Percentiles rank a stretch among this genome's conserved stretches.
These are phyloP conservation scores for Trichosporon ovoides DNA, from an alignment of 1,284 basidiomycete species.

Conservation along the genomic window DNA sequence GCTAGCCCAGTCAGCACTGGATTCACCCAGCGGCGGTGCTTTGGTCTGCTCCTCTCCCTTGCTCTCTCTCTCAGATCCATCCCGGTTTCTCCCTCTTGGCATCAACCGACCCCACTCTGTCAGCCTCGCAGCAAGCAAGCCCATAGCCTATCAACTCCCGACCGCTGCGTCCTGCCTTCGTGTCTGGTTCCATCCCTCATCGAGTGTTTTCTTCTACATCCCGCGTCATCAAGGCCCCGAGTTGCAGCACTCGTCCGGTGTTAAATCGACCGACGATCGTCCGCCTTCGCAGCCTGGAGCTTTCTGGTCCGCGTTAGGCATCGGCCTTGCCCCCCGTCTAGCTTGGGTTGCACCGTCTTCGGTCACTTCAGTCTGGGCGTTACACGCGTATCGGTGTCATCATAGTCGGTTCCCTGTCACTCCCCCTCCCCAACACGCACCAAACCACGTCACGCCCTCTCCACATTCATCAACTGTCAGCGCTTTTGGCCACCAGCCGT, in stretches of 20 bases:
- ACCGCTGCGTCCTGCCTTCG: background rate
- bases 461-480: background rate
- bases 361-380: background rate
- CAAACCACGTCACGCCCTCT: slow-evolving; percentile 3
- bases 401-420: slow-evolving; percentile 3
- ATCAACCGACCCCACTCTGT: background rate
- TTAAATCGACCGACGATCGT: background rate
- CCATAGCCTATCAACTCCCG: background rate
- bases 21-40: background rate
- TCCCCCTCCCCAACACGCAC: background rate
- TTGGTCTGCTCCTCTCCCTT: background rate
- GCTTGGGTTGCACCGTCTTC: background rate
- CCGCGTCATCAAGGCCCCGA: background rate
- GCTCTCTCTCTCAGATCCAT: background rate
- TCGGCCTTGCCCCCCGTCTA: background rate
- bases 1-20: background rate
- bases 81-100: background rate
- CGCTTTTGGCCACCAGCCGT: background rate
- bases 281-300: background rate
- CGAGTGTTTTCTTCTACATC: background rate
- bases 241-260: background rate
- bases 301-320: background rate
- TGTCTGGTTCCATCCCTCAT: background rate
- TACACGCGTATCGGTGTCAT: background rate
- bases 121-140: background rate